Evolutionary conservation across 2,329 filamentous ascomycete species (phyloP).

Genomic region (Trichoderma atroviride): DNA sequence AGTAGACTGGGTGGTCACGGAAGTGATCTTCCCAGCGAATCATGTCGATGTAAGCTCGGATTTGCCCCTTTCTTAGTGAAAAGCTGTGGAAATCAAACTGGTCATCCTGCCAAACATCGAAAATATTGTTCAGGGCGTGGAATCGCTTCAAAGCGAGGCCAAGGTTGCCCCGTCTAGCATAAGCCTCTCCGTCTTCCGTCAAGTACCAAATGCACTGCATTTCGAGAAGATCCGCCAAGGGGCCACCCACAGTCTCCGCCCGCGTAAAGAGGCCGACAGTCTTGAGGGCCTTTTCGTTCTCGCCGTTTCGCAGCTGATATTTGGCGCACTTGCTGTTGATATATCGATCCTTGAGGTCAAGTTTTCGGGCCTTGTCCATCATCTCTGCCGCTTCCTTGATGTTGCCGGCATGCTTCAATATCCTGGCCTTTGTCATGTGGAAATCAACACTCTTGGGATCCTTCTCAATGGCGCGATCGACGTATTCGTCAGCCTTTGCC

Average conservation of each 20-base stretch:
- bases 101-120: constrained; percentile 97
- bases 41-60: constrained; percentile 94
- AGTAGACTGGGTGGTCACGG: constrained; percentile 91
- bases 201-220: constrained; percentile 99
- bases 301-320: constrained; percentile 90
- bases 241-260: constrained; percentile 84
- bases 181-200: constrained; percentile 91
- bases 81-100: constrained; percentile 99
- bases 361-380: constrained; percentile 83
- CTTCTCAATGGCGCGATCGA: constrained; percentile 80
- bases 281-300: constrained; percentile 81
- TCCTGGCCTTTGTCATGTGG: constrained; percentile 91
- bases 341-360: constrained; percentile 90
- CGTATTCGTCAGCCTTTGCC: constrained; percentile 75
- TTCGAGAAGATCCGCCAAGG: constrained; percentile 86
- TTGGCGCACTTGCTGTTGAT: constrained; percentile 99
- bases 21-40: constrained; percentile 92
- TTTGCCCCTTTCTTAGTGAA: constrained; percentile 93
- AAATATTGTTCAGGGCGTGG: constrained; percentile 85
- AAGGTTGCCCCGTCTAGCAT: constrained; percentile 77
- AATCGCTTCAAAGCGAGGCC: constrained; percentile 91
- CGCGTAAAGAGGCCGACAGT: constrained; percentile 94
- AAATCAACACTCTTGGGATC: constrained; percentile 85
- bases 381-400: constrained; percentile 75
- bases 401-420: constrained; percentile 89